Conservation (phyloP, 306 rosid genomes). For the Quercus dentata region DNA sequence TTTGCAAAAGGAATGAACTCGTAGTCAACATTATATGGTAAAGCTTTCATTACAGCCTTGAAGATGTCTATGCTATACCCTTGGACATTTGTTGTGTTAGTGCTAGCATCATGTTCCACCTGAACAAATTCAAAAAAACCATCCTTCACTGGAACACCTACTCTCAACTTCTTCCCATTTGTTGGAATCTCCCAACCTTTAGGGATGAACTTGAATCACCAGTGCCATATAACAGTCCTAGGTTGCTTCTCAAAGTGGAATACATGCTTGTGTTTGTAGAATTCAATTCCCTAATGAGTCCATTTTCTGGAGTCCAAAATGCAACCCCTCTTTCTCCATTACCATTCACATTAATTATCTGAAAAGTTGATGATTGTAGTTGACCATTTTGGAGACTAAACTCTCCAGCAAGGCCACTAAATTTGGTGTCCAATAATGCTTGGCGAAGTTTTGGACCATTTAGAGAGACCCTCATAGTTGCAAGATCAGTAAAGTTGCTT, state of each 20-base stretch:
- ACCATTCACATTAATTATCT: slow-evolving; percentile 36
- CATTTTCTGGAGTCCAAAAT: slow-evolving; percentile 18
- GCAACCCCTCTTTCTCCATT: neutral
- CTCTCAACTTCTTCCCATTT: slow-evolving; percentile 15
- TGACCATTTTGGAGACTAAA: slow-evolving; percentile 32
- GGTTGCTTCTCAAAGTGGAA: neutral
- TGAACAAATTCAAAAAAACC: slow-evolving; percentile 26
- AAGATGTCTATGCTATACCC: slow-evolving; percentile 42
- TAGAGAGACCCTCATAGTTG: neutral
- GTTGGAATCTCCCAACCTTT: slow-evolving; percentile 42
- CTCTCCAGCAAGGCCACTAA: slow-evolving; percentile 46
- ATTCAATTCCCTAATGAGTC: neutral
- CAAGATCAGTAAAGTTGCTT: neutral
- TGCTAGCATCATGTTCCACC: neutral
- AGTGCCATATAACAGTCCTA: slow-evolving; percentile 38
- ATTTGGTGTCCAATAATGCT: slow-evolving; percentile 18
- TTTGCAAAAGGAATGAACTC: slow-evolving; percentile 29
- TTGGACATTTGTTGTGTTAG: neutral
- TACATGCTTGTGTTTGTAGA: neutral
- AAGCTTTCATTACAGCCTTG: slow-evolving; percentile 1
- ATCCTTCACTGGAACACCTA: slow-evolving; percentile 37
- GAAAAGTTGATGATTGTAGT: slow-evolving; percentile 22
- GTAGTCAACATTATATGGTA: slow-evolving; percentile 26
- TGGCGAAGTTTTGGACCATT: slow-evolving; percentile 16
- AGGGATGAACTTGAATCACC: slow-evolving; percentile 29